Conservation (phyloP, 1,284 basidiomycete species). For the Malassezia arunalokei region DNA sequence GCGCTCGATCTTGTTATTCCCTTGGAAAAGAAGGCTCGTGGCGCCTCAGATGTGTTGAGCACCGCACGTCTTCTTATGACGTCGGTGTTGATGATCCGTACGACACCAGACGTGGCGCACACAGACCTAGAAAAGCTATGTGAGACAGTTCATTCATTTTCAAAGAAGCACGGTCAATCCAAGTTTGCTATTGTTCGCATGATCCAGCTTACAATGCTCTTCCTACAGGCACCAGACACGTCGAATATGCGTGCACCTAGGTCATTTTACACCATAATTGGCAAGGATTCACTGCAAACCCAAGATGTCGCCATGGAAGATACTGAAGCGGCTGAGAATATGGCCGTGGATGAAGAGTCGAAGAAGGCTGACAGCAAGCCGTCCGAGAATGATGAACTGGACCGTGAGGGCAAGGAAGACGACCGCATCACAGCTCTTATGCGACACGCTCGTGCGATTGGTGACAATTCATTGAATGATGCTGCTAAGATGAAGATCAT, state of each 20-base stretch:
- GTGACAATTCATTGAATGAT: constrained; percentile 25
- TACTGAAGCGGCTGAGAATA: constrained; percentile 17
- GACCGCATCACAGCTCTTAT: constrained; percentile 28
- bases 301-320: constrained; percentile 15
- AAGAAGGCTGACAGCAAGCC: constrained; percentile 16
- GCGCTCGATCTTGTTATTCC: constrained; percentile 77
- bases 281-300: constrained; percentile 11
- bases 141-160: constrained; percentile 45
- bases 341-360: constrained; percentile 16
- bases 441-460: constrained; percentile 28
- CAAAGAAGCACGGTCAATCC: constrained; percentile 95
- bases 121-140: constrained; percentile 30
- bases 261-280: constrained; percentile 11
- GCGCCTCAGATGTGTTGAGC: constrained; percentile 82
- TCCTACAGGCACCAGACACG: constrained; percentile 24
- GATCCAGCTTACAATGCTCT: constrained; percentile 51
- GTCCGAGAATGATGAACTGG: constrained; percentile 19
- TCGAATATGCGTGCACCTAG: constrained; percentile 14
- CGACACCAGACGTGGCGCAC: constrained; percentile 17
- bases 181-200: constrained; percentile 79
- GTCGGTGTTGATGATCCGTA: constrained; percentile 49
- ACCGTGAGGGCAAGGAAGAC: constrained; percentile 34
- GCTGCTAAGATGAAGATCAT: constrained; percentile 29
- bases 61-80: constrained; percentile 73
- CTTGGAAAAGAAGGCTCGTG: constrained; percentile 91